These are phyloP conservation scores for Centaurea solstitialis DNA, from an alignment of 129 eudicot species.

Conservation along the genomic window DNA sequence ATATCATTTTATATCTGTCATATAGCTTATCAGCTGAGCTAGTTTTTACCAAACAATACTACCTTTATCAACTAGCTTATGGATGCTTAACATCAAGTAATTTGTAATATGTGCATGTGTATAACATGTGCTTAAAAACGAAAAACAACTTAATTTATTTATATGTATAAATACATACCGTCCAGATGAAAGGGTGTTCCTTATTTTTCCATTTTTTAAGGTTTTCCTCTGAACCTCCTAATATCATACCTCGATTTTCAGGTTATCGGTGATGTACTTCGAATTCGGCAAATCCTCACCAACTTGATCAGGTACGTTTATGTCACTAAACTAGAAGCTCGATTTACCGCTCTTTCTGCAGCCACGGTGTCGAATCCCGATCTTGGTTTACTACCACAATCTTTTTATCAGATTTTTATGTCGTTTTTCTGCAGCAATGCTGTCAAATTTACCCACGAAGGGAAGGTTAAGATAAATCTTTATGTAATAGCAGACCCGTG, in stretches of 20 bases:
- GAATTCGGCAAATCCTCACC: conserved; percentile 87
- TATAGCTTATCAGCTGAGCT: neutral
- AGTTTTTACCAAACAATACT: too few species aligned
- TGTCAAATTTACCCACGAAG: conserved; percentile 81
- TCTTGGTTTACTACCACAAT: neutral
- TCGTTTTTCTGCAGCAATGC: conserved; percentile 59
- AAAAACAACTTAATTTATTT: too few species aligned
- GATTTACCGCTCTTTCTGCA: neutral
- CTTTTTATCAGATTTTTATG: neutral
- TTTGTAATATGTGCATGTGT: too few species aligned
- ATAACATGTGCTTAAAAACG: too few species aligned
- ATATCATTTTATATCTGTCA: neutral
- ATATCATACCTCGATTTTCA: conserved; percentile 29
- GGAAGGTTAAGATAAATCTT: conserved; percentile 79
- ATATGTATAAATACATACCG: too few species aligned
- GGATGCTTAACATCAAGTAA: neutral
- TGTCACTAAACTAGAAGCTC: neutral
- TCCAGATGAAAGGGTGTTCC: too few species aligned
- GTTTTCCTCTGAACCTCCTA: neutral
- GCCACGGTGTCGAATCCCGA: neutral
- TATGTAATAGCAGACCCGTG: conserved; percentile 52
- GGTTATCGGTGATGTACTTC: conserved; percentile 84
- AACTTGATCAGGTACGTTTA: conserved; percentile 69
- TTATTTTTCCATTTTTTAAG: too few species aligned
- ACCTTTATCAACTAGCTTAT: too few species aligned